Evolutionary conservation across 2,329 filamentous ascomycete species (phyloP), one percentile per base, ranked within the genome.

Genomic region (Cladorrhinum sp.): DNA sequence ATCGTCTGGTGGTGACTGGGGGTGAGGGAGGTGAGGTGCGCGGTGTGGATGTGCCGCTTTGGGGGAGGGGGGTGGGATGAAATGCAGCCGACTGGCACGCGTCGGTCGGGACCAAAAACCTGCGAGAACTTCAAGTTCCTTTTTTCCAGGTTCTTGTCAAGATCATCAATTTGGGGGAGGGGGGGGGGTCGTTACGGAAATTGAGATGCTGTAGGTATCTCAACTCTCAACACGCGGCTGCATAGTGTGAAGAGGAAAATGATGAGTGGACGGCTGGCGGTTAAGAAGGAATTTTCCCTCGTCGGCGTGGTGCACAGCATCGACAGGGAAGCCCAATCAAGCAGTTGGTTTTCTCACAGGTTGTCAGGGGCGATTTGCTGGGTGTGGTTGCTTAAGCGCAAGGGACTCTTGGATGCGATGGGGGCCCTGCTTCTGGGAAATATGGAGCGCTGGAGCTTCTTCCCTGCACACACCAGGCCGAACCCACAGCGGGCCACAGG

Each of bases 301-400:
- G 54, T 61, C 59, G 53, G 55, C 52, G 48, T 52, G 50, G 52
- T 65, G 64, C 59, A 62, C 58, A 51, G 52, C 61, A 48, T 63
- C 61, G 62, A 66, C 66, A 68, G 66, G 66, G 67, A 66, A 68
- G 64, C 64, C 66, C 60, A 55, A 66, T 64, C 64, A 60, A 66
- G 64, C 63, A 62, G 57, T 65, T 61, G 64, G 56, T 62, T 64
- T 65, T 64, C 65, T 65, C 54, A 24, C 64, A 55, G 65, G 68
- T 69, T 69, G 68, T 68, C 68, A 68, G 66, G 67, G 67, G 68
- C 63, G 68, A 69, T 67, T 64, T 64, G 60, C 58, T 64, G 62
- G 60, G 58, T 62, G 61, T 64, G 51, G 67, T 64, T 63, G 58
- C 64, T 67, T 62, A 60, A 63, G 52, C 56, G 62, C 60, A 64